Base-by-base conservation (phyloP, 2,329 filamentous ascomycete species). In the Botrytis aclada region DNA sequence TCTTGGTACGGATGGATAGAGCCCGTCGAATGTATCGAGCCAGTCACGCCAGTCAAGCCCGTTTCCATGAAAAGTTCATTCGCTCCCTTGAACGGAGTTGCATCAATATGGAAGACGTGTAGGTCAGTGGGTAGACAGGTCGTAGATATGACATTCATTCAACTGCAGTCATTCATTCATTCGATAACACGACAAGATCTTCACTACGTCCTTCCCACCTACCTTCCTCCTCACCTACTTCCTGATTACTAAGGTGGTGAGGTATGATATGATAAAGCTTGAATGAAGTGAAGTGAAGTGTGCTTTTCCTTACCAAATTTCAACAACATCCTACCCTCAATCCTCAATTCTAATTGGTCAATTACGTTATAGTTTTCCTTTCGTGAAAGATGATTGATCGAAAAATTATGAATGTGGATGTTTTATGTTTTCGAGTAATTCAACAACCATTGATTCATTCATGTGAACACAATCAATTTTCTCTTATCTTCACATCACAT, bases 381-480 rank as follows among this genome's bases (percentile, higher is more conserved):
- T 65, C 7, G 22, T 65, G 20, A 65, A 32, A 29, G 22, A 63
- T 63, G 61, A 63, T 63, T 64, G 37, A 41, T 5, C 16, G 14
- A 25, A 37, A n/a, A 34, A 34, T 18, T 18, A 62, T 65, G 22
- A 32, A 37, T 18, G 63, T 64, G 61, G 61, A 64, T 47, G 29
- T 66, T 66, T 18, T 7, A 45, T 45, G 43, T 45, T 51, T 66
- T 45, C 16, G 64, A 66, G 51, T 39, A 51, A 47, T 47, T 51
- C 47, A 51, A 22, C 43, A 45, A 2, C n/a, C 47, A 51, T n/a
- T 14, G 22, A 51, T n/a, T n/a, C 47, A 34, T 37, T 43, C 63
- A 65, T 65, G 63, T 47, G 43, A 65, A 45, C 43, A 65, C 63
- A 66, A 64, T 29, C 22, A 20, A 51, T 37, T 39, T 66, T 65